Conservation (phyloP, 306 rosid genomes). For the Trifolium pratense region DNA sequence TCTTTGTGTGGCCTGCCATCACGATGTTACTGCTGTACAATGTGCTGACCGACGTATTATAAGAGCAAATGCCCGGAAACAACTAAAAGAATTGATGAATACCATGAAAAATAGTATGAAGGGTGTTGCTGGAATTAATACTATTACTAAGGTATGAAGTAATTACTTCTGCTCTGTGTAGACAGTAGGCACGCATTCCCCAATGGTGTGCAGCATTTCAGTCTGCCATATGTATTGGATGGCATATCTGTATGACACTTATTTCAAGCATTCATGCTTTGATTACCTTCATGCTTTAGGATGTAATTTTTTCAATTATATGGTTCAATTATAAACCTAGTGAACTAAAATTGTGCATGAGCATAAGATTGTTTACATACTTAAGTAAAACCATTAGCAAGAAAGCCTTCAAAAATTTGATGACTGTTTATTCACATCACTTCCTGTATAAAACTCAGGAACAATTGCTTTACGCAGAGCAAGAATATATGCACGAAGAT, state of each 20-base stretch:
- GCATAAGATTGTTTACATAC: background rate
- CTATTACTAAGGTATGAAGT: constrained; percentile 52
- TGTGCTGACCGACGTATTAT: constrained; percentile 71
- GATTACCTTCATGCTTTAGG: background rate
- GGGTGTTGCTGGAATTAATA: constrained; percentile 34
- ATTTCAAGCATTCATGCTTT: constrained; percentile 4
- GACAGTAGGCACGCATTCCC: constrained; percentile 1
- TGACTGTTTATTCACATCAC: constrained; percentile 17
- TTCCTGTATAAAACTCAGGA: constrained; percentile 53
- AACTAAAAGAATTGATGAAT: constrained; percentile 63
- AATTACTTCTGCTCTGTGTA: constrained; percentile 15
- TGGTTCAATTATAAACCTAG: background rate
- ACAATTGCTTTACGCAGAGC: constrained; percentile 38
- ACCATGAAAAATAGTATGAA: constrained; percentile 46
- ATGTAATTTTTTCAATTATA: background rate
- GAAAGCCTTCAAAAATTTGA: constrained; percentile 10
- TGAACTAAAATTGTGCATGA: background rate
- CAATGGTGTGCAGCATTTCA: background rate
- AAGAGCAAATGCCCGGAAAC: constrained; percentile 79
- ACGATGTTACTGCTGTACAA: constrained; percentile 77
- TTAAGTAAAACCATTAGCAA: background rate
- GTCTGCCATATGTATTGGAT: constrained; percentile 18
- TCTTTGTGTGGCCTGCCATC: constrained; percentile 92
- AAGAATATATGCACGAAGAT: constrained; percentile 52
- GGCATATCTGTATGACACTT: constrained; percentile 16